Evolutionary conservation across 192 early-diverging fungal species (phyloP), one percentile per base, ranked within the genome.

Genomic region (Coemansia brasiliensis): DNA sequence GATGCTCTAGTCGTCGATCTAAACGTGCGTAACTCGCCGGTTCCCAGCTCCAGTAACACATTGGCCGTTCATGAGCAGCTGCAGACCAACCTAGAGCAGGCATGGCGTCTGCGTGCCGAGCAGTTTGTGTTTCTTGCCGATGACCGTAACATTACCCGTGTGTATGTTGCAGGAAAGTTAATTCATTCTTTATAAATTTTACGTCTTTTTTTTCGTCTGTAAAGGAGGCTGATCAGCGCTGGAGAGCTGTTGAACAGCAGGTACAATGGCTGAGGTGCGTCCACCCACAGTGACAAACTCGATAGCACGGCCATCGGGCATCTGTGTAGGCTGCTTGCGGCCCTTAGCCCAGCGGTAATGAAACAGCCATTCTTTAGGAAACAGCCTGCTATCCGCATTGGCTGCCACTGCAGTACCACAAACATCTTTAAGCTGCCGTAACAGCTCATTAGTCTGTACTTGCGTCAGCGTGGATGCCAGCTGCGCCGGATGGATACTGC

Each of bases 71-170:
- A n/a, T 22, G n/a, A 27, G 15, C 46, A 40, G 16, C 46, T 48
- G 32, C 45, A 40, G 15, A n/a, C 12, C 46, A 45, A 22, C 44
- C 13, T 5, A 15, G 52, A 42, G 7, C 57, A 69, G 8, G 71
- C 59, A 13, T 79, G 76, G 76, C 35, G 38, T n/a, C 42, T 72
- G 62, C 76, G 76, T 3, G 25, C 69, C 18, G 92, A 97, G 67
- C 93, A 95, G 76, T 98, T 93, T 74, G 71, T 98, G 5, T 96
- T 88, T 66, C 69, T 92, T 16, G 94, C 91, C n/a, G 93, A 92
- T 57, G 93, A 95, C 61, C 80, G 92, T 41, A 92, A 92, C 65
- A 85, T 95, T 42, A 56, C 65, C 27, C 72, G 87, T 53, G 92
- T 98, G 12, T 98, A 72, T 74, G 92, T 98, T 27, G 65, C 68